Base-by-base conservation (phyloP, 768 basidiomycete species). In the Psilocybe sp. region DNA sequence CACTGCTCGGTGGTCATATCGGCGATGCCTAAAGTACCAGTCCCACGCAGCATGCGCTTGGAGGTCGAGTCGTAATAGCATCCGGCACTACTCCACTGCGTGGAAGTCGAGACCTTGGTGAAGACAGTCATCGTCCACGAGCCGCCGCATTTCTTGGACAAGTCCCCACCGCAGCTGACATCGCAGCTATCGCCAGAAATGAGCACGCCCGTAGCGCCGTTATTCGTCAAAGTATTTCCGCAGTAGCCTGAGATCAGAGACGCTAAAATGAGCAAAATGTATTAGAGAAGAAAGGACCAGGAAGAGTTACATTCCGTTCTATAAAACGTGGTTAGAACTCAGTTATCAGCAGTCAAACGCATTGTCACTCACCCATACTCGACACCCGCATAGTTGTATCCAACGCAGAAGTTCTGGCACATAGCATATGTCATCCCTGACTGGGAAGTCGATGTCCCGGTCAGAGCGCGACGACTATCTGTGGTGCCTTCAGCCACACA, bases 41-140 rank as follows among this genome's bases (percentile, higher is more conserved):
- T 57, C 12, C 58, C 59, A 31, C 64, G 65, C 11, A 73, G 64
- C 42, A 71, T 60, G 4, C 69, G 65, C 19, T 54, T 50, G 4
- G 52, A 47, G 23, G 4, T 28, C 2, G 58, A 53, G 40, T 73
- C 71, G 4, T 54, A 50, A 44, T 61, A 70, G 46, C 71, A 73
- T 18, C 71, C 70, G 3, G 60, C 56, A 23, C 56, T 63, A 0
- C 57, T 58, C 70, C 70, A 69, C 11, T 54, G 34, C 2, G 53
- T 51, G 15, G 52, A 38, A 11, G 52, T 40, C 6, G 32, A 28
- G 31, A 44, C 37, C 35, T 55, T 61, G 15, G 51, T 56, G 51
- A 65, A 70, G 1, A 71, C 61, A 46, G 64, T 67, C 44, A 64
- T 49, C 1, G 64, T 60, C 69, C 69, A 72, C 5, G 52, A 47